Evolutionary conservation across 1,284 basidiomycete species (phyloP), one percentile per base, ranked within the genome.

Genomic region (Puccinia polysora): DNA sequence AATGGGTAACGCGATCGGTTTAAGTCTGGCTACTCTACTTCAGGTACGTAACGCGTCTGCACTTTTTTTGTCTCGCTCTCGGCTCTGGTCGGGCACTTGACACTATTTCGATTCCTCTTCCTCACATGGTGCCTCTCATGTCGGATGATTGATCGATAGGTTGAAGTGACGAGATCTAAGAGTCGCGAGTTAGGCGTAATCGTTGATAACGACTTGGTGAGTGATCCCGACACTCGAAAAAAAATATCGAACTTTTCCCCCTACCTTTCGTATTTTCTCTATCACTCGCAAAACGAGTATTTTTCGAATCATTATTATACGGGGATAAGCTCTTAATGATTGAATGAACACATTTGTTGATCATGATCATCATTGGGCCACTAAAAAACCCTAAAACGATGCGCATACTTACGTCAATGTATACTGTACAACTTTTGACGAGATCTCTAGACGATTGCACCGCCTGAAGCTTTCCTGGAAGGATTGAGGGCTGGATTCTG

Each of bases 401-500:
- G n/a, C n/a, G n/a, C n/a, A n/a, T n/a, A n/a, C n/a, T n/a, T n/a
- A n/a, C n/a, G n/a, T n/a, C n/a, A n/a, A n/a, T n/a, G n/a, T n/a
- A n/a, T n/a, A n/a, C n/a, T n/a, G n/a, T n/a, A n/a, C n/a, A n/a
- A n/a, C n/a, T n/a, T n/a, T n/a, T n/a, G n/a, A n/a, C n/a, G n/a
- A n/a, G n/a, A n/a, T n/a, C n/a, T n/a, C n/a, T 34, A 64, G 62
- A 64, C 62, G 2, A 18, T 49, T n/a, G 65, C 65, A 45, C 53
- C 53, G 20, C 52, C 53, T n/a, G 28, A 34, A 62, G 67, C 67
- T 10, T 70, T 59, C 40, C 14, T 58, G 67, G n/a, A 60, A 38
- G 67, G 67, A 10, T 62, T 70, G 20, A 15, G 55, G n/a, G 67
- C 58, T n/a, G 55, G 56, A 8, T 70, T 70, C 18, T 70, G 55